Evolutionary conservation across 2,329 filamentous ascomycete species (phyloP), one percentile per base, ranked within the genome.

Genomic region (Venturia nashicola): DNA sequence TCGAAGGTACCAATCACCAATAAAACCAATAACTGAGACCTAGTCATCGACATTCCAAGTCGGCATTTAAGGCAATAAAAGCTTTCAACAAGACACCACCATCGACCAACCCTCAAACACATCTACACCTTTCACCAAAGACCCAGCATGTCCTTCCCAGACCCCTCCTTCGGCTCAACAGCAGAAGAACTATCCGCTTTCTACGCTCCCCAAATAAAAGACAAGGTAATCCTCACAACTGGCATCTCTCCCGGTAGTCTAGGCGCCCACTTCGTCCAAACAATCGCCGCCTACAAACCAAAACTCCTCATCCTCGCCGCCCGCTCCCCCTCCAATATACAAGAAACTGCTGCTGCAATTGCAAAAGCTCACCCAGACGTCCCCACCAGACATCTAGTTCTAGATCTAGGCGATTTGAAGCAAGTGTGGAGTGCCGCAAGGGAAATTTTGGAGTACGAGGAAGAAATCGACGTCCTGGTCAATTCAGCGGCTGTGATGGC

Each of bases 161-260:
- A 9, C 43, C 43, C 43, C 43, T 46, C 43, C 14, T 6, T 16
- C 9, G n/a, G 32, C 2, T 57, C 51, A 32, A 36, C 23, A 57
- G 51, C 51, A 57, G 34, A 57, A 57, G 51, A 57, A 32, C 16
- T 57, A 39, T 2, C 51, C 12, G 8, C 16, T 2, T 18, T 32
- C 51, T 57, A 57, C 51, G 51, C 2, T 12, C 51, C 51, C 34
- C 51, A 57, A 57, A 57, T 57, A 32, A 36, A 32, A 32, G 16
- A 57, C 51, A 57, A 57, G 65, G 20, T 44, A 61, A 55, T 69
- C n/a, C 48, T 69, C 14, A 67, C 66, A 40, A 78, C 75, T 12
- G 76, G 77, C 12, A 72, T 74, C 8, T 75, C 73, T 20, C 72
- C 72, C 9, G 71, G 71, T 40, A 72, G 71, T 1, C 71, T 79